Evolutionary conservation across 345 rosid species (phyloP).

Genomic region (Linum lewisii): DNA sequence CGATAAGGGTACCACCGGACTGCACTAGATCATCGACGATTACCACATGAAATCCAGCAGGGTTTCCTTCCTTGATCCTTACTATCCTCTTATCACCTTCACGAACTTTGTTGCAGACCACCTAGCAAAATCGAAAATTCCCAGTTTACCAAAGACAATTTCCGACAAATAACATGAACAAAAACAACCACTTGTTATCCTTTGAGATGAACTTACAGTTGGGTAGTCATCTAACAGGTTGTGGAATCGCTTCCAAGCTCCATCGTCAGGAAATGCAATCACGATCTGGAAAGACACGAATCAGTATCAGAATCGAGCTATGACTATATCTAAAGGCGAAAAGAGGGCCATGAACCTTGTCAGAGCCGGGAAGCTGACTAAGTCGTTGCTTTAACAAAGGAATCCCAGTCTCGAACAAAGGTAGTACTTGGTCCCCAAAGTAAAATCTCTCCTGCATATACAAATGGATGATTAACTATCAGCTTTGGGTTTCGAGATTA

Average conservation of each 20-base stretch:
- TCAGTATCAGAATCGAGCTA: not conserved
- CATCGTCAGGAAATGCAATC: constrained; percentile 98
- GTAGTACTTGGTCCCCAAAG: constrained; percentile 85
- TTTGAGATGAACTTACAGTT: constrained; percentile 33
- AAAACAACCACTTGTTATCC: not conserved
- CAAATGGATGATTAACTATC: not conserved
- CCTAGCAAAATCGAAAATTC: constrained; percentile 30
- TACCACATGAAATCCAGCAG: constrained; percentile 77
- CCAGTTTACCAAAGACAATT: not conserved
- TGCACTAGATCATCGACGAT: constrained; percentile 97
- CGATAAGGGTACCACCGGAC: constrained; percentile 90
- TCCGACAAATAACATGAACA: not conserved
- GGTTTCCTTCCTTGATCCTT: constrained; percentile 86
- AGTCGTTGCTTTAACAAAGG: constrained; percentile 83
- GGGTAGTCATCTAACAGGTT: constrained; percentile 95
- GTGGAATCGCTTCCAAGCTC: constrained; percentile 96
- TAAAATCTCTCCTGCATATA: constrained; percentile 78
- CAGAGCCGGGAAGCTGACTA: constrained; percentile 78
- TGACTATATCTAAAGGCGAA: too few relatives aligned
- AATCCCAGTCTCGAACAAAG: constrained; percentile 91
- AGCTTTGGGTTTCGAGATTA: too few relatives aligned
- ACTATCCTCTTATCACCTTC: constrained; percentile 81
- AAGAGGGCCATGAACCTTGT: constrained; percentile 39
- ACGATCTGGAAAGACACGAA: constrained; percentile 50
- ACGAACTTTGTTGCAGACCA: constrained; percentile 90